phyloP scores from a whole-genome alignment of 1,284 basidiomycete genomes.

The Porodaedalea pini region DNA sequence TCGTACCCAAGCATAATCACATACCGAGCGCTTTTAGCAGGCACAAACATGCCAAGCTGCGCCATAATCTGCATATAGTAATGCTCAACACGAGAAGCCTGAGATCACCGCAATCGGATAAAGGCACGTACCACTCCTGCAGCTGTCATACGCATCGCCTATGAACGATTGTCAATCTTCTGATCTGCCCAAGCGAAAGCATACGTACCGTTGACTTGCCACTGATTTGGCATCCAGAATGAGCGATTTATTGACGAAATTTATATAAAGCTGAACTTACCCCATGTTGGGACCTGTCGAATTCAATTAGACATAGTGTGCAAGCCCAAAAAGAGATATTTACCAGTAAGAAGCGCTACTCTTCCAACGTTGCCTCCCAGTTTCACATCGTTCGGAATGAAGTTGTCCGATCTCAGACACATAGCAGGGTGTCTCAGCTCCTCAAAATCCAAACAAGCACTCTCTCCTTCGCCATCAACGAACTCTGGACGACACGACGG shows the following conservation, averaged over 20 bases:
- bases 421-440: slow-evolving; percentile 86
- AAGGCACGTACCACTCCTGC: slow-evolving; percentile 65
- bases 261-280: slow-evolving; percentile 40
- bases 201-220: slow-evolving; percentile 80
- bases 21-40: slow-evolving; percentile 77
- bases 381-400: slow-evolving; percentile 93
- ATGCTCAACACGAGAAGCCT: neutral
- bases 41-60: slow-evolving; percentile 97
- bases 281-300: slow-evolving; percentile 85
- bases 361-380: slow-evolving; percentile 78
- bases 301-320: slow-evolving; percentile 5
- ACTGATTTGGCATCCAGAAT: slow-evolving; percentile 34
- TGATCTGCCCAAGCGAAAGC: neutral
- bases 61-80: slow-evolving; percentile 76
- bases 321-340: slow-evolving; percentile 24
- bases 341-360: slow-evolving; percentile 86
- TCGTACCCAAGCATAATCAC: slow-evolving; percentile 22
- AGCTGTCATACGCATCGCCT: slow-evolving; percentile 96
- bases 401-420: slow-evolving; percentile 60
- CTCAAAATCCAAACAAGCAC: slow-evolving; percentile 77
- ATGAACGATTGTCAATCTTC: slow-evolving; percentile 11
- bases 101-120: neutral
- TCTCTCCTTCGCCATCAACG: slow-evolving; percentile 63
- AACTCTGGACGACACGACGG: slow-evolving; percentile 91
- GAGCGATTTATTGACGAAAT: slow-evolving; percentile 3